These are phyloP conservation scores for Yarrowia phangngaensis DNA, from an alignment of 805 yeast species.

Conservation along the genomic window DNA sequence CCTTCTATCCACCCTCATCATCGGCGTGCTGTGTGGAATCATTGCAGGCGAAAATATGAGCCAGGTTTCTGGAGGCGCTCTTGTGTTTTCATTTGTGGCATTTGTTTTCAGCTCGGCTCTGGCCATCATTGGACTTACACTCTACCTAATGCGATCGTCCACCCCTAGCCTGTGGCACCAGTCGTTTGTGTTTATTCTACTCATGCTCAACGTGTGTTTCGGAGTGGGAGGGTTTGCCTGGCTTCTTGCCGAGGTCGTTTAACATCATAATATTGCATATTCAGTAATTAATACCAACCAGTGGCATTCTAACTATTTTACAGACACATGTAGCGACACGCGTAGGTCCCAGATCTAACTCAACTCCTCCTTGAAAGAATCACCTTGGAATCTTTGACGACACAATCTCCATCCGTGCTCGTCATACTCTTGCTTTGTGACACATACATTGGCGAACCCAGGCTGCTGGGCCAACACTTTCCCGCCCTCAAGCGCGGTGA, in stretches of 20 bases:
- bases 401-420: conserved; percentile 75
- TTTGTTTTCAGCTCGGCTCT: conserved; percentile 45
- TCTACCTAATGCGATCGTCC: conserved; percentile 44
- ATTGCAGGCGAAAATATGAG: conserved; percentile 39
- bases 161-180: conserved; percentile 46
- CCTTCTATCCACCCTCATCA: conserved; percentile 43
- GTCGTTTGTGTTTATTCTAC: conserved; percentile 44
- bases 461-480: conserved; percentile 42
- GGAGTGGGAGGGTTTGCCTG: conserved; percentile 47
- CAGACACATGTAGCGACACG: no score
- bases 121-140: conserved; percentile 45
- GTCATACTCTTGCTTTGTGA: conserved; percentile 73
- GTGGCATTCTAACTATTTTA: no score
- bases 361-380: conserved; percentile 2
- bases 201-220: conserved; percentile 43
- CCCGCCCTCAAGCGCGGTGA: conserved; percentile 60
- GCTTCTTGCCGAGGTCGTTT: conserved; percentile 32
- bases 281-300: no score
- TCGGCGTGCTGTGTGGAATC: conserved; percentile 47
- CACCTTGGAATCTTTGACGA: conserved; percentile 47
- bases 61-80: conserved; percentile 34
- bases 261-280: no score
- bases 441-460: conserved; percentile 42
- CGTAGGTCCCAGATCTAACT: no score
- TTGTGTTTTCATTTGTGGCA: conserved; percentile 42